Evolutionary conservation across 352 stramenopile genomes (phyloP), one percentile per base, ranked within the genome.

Genomic region (Phytopythium kandeliae): DNA sequence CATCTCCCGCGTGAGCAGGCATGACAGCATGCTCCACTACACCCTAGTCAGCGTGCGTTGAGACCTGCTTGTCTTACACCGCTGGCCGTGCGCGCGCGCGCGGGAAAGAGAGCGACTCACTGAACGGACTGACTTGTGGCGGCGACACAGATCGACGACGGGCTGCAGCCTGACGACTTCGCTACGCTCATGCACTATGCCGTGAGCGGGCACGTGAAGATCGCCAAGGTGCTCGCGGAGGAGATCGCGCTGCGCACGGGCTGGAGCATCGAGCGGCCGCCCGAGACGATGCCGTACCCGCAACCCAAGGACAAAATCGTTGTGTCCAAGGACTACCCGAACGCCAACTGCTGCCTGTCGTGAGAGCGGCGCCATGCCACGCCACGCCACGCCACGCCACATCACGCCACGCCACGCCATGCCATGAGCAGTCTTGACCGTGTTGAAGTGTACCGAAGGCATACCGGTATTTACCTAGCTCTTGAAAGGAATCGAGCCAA

Each of bases 1-100:
- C 25, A 90, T 91, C 48, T 86, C 78, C 1, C 84, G 85, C 43
- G 60, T 90, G 47, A 79, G 61, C 59, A 84, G 86, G 46, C 74
- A 86, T 58, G 84, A 94, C 60, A 58, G 73, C 43, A 88, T 84
- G 54, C 80, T 92, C 62, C 76, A 94, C 66, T 94, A 87, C 59
- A 74, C 78, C 8, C 84, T 86, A 44, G 74, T 94, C 50, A 85
- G 85, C 60, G 78, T 92, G 66, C 10, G 55, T 37, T 4, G 51
- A 26, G 1, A 40, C 10, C 22, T 5, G 28, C 7, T n/a, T 31
- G 25, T 2, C 16, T 4, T 48, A 25, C 4, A 31, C 22, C 9
- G 41, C 8, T 21, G 16, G 19, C 19, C 24, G 24, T 4, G 34
- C 41, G 16, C n/a, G 28, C 9, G 28, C 28, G 28, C 28, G 31